Percentiles rank a stretch among this genome's conserved stretches.
Evolutionary conservation across 2,329 filamentous ascomycete genomes (phyloP).

Genomic region (Talaromyces sp.): DNA sequence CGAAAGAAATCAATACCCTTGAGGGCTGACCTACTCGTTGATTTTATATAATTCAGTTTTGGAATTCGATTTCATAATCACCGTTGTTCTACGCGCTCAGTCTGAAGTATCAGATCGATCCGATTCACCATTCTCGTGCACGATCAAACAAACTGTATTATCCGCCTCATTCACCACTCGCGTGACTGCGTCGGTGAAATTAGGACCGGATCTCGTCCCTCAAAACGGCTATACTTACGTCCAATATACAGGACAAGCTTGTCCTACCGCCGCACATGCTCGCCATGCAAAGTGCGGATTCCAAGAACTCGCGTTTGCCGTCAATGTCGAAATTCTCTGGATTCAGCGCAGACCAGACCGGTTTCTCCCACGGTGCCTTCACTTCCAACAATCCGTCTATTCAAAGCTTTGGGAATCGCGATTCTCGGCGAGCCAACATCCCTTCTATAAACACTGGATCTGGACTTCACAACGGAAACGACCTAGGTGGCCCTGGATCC

Average conservation of each 20-base stretch:
- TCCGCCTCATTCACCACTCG: slow-evolving; percentile 5
- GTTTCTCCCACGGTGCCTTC: slow-evolving; percentile 90
- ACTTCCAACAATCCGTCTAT: slow-evolving; percentile 71
- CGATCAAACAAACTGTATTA: not conserved
- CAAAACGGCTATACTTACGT: slow-evolving; percentile 81
- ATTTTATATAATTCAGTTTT: not conserved
- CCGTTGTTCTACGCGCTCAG: not conserved
- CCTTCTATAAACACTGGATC: slow-evolving; percentile 87
- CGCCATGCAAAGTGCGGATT: slow-evolving; percentile 82
- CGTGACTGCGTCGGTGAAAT: slow-evolving; percentile 24
- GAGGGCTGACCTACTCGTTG: not conserved
- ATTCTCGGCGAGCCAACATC: slow-evolving; percentile 77
- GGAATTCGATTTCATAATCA: not conserved
- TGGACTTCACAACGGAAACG: slow-evolving; percentile 58
- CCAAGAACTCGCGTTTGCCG: slow-evolving; percentile 62
- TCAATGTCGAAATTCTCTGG: slow-evolving; percentile 77
- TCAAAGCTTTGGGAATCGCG: slow-evolving; percentile 79
- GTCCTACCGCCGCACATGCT: slow-evolving; percentile 76
- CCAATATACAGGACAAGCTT: slow-evolving; percentile 74
- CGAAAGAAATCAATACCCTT: not conserved
- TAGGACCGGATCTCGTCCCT: slow-evolving; percentile 34
- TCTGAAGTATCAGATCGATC: not conserved
- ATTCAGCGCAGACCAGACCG: slow-evolving; percentile 68
- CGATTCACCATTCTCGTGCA: not conserved
- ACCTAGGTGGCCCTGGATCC: slow-evolving; percentile 82